phyloP scores from a whole-genome alignment of 1,284 basidiomycete genomes.

The Erythrobasidium hasegawianum region DNA sequence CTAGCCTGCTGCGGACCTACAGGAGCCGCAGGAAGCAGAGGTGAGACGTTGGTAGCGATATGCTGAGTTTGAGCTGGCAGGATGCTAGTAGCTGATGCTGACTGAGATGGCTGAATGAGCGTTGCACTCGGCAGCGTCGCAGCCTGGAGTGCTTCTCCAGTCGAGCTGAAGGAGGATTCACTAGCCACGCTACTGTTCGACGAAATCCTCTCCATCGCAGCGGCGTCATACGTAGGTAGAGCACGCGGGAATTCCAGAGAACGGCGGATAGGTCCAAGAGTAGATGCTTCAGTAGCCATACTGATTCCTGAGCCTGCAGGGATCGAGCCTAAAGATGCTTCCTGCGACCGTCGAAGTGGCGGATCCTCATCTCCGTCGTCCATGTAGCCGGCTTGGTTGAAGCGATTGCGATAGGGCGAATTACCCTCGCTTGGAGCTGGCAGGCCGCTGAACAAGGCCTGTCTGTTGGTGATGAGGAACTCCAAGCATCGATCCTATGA shows the following conservation, averaged over 20 bases:
- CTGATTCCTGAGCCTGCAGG: too few species aligned
- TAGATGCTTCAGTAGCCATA: too few species aligned
- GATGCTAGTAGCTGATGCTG: too few species aligned
- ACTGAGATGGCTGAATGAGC: too few species aligned
- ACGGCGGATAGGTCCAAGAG: too few species aligned
- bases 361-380: conserved; percentile 29
- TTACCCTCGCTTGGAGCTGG: conserved; percentile 33
- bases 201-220: too few species aligned
- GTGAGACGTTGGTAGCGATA: background rate
- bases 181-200: too few species aligned
- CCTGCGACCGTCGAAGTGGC: conserved; percentile 26
- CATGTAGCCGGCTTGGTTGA: conserved; percentile 6
- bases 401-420: conserved; percentile 8
- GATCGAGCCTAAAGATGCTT: background rate
- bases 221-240: too few species aligned
- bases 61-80: background rate
- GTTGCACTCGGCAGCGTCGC: too few species aligned
- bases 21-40: background rate
- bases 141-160: too few species aligned
- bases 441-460: conserved; percentile 47
- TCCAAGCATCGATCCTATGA: conserved; percentile 78
- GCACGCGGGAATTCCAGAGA: too few species aligned
- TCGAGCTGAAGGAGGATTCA: too few species aligned
- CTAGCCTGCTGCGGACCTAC: background rate
- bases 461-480: conserved; percentile 70